Percentiles rank a stretch among this genome's conserved stretches.
Evolutionary conservation across 768 basidiomycete genomes (phyloP).

Genomic region (Asterophora lycoperdoides): DNA sequence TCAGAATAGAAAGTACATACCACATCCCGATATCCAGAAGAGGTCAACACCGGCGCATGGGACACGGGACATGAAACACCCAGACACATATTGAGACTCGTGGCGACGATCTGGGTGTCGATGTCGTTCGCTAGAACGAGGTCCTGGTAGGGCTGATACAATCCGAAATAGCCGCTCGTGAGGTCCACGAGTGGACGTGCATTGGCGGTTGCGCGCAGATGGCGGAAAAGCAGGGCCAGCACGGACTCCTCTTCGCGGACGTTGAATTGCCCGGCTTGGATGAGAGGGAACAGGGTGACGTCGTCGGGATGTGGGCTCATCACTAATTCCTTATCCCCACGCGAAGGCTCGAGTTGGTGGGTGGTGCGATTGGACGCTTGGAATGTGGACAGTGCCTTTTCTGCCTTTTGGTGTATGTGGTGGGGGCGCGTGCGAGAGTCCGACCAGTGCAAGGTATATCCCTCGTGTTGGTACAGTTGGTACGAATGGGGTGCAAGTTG

Average conservation of each 20-base stretch:
- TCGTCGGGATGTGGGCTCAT: constrained; percentile 22
- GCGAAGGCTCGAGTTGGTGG: constrained; percentile 1
- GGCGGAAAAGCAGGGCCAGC: constrained; percentile 50
- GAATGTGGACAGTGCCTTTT: constrained; percentile 51
- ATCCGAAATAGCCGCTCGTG: constrained; percentile 94
- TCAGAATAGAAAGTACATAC: too few relatives aligned
- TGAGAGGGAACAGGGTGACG: constrained; percentile 71
- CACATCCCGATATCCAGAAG: constrained; percentile 34
- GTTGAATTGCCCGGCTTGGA: constrained; percentile 86
- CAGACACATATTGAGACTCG: constrained; percentile 84
- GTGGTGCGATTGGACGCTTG: constrained; percentile 41
- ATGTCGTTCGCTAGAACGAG: constrained; percentile 56
- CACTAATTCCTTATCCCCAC: background rate
- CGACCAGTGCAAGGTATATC: constrained; percentile 64
- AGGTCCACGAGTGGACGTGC: constrained; percentile 60
- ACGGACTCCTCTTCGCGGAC: constrained; percentile 80
- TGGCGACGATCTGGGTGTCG: constrained; percentile 72
- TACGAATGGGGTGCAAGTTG: constrained; percentile 25
- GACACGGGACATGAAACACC: constrained; percentile 10
- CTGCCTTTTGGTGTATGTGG: constrained; percentile 57
- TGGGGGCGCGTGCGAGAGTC: constrained; percentile 64
- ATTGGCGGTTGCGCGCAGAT: background rate
- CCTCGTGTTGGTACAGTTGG: constrained; percentile 31
- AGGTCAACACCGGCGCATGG: background rate
- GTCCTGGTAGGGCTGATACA: constrained; percentile 76